Conservation (phyloP, 2,329 filamentous ascomycete genomes). For the Exophiala xenobiotica region DNA sequence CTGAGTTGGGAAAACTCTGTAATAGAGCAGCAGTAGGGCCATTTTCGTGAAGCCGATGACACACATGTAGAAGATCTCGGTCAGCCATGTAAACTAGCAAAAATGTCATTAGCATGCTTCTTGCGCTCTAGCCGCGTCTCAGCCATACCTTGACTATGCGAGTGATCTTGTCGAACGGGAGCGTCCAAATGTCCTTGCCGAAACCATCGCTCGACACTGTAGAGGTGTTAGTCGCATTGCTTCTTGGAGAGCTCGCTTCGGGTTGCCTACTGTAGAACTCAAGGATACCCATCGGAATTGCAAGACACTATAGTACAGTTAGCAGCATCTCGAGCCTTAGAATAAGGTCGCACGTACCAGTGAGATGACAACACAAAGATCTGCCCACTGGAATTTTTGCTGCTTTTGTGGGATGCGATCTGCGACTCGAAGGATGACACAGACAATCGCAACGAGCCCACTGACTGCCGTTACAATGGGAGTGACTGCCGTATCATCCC, state of each 20-base stretch:
- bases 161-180: slow-evolving; percentile 45
- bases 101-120: neutral
- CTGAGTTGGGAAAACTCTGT: slow-evolving; percentile 52
- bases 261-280: slow-evolving; percentile 18
- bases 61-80: slow-evolving; percentile 49
- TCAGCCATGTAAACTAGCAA: slow-evolving; percentile 25
- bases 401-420: slow-evolving; percentile 9
- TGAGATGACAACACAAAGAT: slow-evolving; percentile 14
- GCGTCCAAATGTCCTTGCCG: slow-evolving; percentile 47
- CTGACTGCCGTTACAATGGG: slow-evolving; percentile 12
- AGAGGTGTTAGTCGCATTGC: slow-evolving; percentile 1
- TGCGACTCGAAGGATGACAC: slow-evolving; percentile 14
- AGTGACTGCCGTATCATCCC: slow-evolving; percentile 8
- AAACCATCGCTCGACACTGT: slow-evolving; percentile 34
- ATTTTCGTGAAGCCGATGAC: slow-evolving; percentile 51
- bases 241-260: neutral
- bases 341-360: slow-evolving; percentile 5
- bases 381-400: slow-evolving; percentile 12
- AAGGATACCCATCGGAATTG: slow-evolving; percentile 17
- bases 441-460: slow-evolving; percentile 15
- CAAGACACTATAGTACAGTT: slow-evolving; percentile 10
- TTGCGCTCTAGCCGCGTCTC: neutral
- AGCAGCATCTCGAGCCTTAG: neutral
- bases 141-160: slow-evolving; percentile 3
- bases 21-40: slow-evolving; percentile 56